phyloP scores from a whole-genome alignment of 2,329 filamentous ascomycete genomes.

The Xylaria sp. region DNA sequence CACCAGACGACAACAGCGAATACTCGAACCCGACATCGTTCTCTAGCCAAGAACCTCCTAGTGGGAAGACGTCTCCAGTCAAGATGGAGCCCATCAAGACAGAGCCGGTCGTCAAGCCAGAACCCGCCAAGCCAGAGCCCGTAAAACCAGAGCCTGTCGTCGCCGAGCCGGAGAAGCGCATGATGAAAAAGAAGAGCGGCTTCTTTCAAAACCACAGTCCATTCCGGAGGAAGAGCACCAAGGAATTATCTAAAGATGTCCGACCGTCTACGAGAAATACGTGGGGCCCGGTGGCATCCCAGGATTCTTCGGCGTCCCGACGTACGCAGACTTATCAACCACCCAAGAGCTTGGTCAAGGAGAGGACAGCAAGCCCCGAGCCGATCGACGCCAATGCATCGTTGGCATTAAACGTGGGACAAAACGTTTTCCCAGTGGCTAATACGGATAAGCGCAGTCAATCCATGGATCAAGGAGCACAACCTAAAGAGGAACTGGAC shows the following conservation, averaged over 20 bases:
- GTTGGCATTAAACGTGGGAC: conserved; percentile 91
- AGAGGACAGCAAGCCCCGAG: conserved; percentile 75
- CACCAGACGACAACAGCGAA: conserved; percentile 89
- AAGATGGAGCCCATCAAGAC: conserved; percentile 8
- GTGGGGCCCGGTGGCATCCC: conserved; percentile 60
- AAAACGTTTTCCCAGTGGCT: conserved; percentile 94
- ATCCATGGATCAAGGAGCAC: conserved; percentile 51
- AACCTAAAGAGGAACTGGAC: conserved; percentile 72
- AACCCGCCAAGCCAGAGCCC: no score
- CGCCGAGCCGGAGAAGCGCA: conserved; percentile 68
- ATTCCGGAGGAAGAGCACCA: conserved; percentile 91
- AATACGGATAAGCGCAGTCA: conserved; percentile 74
- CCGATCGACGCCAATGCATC: conserved; percentile 92
- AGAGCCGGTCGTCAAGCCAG: no score
- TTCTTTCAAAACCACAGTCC: conserved; percentile 95
- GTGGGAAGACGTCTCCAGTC: conserved; percentile 71
- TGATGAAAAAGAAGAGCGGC: conserved; percentile 78
- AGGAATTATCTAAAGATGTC: conserved; percentile 75
- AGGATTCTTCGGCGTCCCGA: conserved; percentile 45
- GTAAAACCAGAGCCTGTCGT: conserved; percentile 44
- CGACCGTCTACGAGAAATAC: conserved; percentile 65
- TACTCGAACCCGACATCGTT: conserved; percentile 90
- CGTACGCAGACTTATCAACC: conserved; percentile 56
- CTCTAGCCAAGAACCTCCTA: conserved; percentile 84
- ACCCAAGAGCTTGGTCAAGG: conserved; percentile 52